Evolutionary conservation across 2,329 filamentous ascomycete species (phyloP).

Genomic region (Fusarium heterosporum): DNA sequence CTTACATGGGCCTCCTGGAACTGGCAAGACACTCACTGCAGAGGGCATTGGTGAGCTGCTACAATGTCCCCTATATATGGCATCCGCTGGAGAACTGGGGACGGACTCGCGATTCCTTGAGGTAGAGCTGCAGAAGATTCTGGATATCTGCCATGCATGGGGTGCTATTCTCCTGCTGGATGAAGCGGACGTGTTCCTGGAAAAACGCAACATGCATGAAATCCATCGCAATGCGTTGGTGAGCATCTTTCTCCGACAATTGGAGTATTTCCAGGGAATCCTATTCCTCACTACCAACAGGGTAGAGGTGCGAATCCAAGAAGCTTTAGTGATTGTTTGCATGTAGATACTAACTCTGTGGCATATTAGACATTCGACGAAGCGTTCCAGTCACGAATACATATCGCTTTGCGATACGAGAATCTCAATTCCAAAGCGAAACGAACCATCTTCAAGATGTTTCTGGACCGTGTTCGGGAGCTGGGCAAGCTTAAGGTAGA

Average conservation of each 20-base stretch:
- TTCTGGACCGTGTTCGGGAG: slow-evolving; percentile 77
- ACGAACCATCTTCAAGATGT: slow-evolving; percentile 85
- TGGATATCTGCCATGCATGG: slow-evolving; percentile 89
- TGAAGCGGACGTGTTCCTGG: slow-evolving; percentile 86
- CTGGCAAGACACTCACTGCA: slow-evolving; percentile 88
- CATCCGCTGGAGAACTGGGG: slow-evolving; percentile 83
- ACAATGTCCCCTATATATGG: slow-evolving; percentile 84
- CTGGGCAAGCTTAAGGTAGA: slow-evolving; percentile 71
- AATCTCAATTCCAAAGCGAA: slow-evolving; percentile 78
- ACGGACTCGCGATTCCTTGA: slow-evolving; percentile 81
- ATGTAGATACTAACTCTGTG: slow-evolving; percentile 6
- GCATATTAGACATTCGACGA: slow-evolving; percentile 79
- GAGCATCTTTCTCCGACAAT: slow-evolving; percentile 84
- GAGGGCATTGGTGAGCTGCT: slow-evolving; percentile 88
- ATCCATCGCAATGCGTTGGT: slow-evolving; percentile 88
- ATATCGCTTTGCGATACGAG: slow-evolving; percentile 85
- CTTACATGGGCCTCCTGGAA: slow-evolving; percentile 86
- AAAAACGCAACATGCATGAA: slow-evolving; percentile 84
- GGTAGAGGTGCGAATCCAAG: slow-evolving; percentile 66
- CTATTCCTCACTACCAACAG: slow-evolving; percentile 91
- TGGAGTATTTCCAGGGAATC: slow-evolving; percentile 94
- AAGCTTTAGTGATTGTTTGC: neutral
- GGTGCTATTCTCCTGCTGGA: slow-evolving; percentile 86
- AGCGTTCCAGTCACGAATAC: slow-evolving; percentile 88
- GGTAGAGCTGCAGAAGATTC: slow-evolving; percentile 81